phyloP scores from a whole-genome alignment of 805 yeast species.

The Candida vaughaniae region DNA sequence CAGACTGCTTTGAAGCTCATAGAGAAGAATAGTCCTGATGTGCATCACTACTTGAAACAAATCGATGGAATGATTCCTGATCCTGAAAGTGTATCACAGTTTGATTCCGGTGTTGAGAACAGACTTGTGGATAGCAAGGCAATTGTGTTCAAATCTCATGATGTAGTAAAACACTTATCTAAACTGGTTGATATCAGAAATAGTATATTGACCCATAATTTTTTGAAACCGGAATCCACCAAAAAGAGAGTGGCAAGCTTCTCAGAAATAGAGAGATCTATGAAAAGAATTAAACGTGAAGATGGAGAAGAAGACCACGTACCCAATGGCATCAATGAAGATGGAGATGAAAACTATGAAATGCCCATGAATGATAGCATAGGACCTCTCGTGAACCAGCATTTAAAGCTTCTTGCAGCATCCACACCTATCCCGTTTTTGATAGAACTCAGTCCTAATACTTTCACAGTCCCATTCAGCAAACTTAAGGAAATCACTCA shows the following conservation, averaged over 20 bases:
- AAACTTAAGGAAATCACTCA: constrained; percentile 47
- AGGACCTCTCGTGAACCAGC: constrained; percentile 51
- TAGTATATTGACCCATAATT: constrained; percentile 43
- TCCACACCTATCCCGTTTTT: constrained; percentile 58
- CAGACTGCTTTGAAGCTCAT: constrained; percentile 52
- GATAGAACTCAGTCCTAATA: constrained; percentile 52
- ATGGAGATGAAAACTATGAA: constrained; percentile 16
- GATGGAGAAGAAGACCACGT: constrained; percentile 3
- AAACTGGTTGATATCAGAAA: constrained; percentile 43
- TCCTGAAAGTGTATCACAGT: constrained; percentile 37
- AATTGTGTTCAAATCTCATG: constrained; percentile 37
- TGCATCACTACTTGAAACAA: constrained; percentile 38
- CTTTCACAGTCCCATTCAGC: constrained; percentile 61
- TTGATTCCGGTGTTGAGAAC: constrained; percentile 29
- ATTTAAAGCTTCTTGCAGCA: constrained; percentile 63
- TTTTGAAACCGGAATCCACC: constrained; percentile 31
- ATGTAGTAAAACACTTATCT: constrained; percentile 36
- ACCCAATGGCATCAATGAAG: background rate
- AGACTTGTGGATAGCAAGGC: constrained; percentile 31
- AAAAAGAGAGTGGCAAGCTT: constrained; percentile 18
- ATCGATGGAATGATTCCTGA: constrained; percentile 53
- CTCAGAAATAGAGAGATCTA: constrained; percentile 15
- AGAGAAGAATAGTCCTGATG: constrained; percentile 54
- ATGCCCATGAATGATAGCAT: constrained; percentile 21
- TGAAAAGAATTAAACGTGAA: constrained; percentile 25